These are phyloP conservation scores for Penicillium coffeae DNA, from an alignment of 495 filamentous ascomycete species.

Conservation along the genomic window DNA sequence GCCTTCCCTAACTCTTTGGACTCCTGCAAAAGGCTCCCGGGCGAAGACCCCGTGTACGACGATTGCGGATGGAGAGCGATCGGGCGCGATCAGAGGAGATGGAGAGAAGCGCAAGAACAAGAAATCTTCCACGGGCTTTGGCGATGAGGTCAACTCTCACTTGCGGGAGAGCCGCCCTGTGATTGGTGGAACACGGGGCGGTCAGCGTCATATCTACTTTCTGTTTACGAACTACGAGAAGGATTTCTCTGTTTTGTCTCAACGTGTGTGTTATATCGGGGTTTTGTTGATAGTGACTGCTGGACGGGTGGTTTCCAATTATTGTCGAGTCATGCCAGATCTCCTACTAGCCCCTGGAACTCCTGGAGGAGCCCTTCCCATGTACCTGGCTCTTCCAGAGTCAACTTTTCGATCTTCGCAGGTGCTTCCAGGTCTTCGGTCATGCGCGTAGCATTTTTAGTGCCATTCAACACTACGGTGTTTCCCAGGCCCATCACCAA, in stretches of 20 bases:
- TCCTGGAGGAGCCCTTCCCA: conserved; percentile 44
- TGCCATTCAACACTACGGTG: conserved; percentile 66
- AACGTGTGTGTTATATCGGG: no score
- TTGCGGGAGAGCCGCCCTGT: conserved; percentile 2
- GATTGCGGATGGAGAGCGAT: neutral
- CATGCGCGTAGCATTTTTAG: conserved; percentile 61
- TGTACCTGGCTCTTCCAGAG: conserved; percentile 32
- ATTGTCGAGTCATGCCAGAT: no score
- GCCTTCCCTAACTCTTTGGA: conserved; percentile 8
- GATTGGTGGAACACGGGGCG: conserved; percentile 4
- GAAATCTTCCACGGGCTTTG: conserved; percentile 12
- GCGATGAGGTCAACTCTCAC: conserved; percentile 21
- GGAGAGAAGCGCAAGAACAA: conserved; percentile 5
- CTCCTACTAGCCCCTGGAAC: conserved; percentile 49
- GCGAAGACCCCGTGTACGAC: conserved; percentile 1
- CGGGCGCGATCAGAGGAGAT: conserved; percentile 1
- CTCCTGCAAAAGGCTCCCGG: conserved; percentile 9
- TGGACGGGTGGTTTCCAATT: no score
- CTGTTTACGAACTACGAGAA: no score
- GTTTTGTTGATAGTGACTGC: no score
- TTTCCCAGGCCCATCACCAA: conserved; percentile 59
- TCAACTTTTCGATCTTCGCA: conserved; percentile 47
- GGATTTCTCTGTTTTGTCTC: no score
- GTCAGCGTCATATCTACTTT: neutral
- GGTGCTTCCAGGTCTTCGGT: conserved; percentile 56